Base-by-base conservation (phyloP, 805 yeast genomes). In the Saturnispora ahearnii region DNA sequence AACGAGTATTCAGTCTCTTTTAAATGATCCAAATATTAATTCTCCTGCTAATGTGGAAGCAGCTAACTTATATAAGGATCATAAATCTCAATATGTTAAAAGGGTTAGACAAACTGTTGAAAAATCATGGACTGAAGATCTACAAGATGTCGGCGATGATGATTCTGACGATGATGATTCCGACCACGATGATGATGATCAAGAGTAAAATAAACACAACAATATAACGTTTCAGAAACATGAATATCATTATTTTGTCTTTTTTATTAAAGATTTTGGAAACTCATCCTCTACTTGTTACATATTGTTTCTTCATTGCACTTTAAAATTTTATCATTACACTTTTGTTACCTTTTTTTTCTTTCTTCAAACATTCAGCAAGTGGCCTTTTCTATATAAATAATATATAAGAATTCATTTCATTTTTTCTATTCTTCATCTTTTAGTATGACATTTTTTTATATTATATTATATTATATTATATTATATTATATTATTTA, bases 31-130 rank as follows among this genome's bases (percentile, higher is more conserved):
- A 15, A 93, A 93, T 64, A 95, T 90, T 44, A 82, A 90, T 47
- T 86, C 96, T 24, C 99, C 99, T 1, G 99, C 99, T 1, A 93
- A 93, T 60, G 98, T 87, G 6, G 99, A 93, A 67, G 98, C 98
- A 5, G 96, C 99, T 2, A 90, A 88, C 55, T 72, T 93, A 61
- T 93, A 88, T 70, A 87, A 87, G 65, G 99, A 93, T 65, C 98
- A 93, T 65, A 81, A 95, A 55, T 82, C 90, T 28, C 96, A 90
- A 68, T 93, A 93, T 64, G 78, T 83, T 49, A 88, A 88, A 64
- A 73, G 96, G 55, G 99, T 93, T 15, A 79, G 95, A 57, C 95
- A 89, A 64, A 88, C 97, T 0, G 99, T 93, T 36, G 99, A 93
- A 59, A 83, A 78, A 56, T 86, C 95, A 59, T 90, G 97, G 97